These are phyloP conservation scores for Hibiscus syriacus DNA, from an alignment of 345 rosid genomes.

Conservation along the genomic window DNA sequence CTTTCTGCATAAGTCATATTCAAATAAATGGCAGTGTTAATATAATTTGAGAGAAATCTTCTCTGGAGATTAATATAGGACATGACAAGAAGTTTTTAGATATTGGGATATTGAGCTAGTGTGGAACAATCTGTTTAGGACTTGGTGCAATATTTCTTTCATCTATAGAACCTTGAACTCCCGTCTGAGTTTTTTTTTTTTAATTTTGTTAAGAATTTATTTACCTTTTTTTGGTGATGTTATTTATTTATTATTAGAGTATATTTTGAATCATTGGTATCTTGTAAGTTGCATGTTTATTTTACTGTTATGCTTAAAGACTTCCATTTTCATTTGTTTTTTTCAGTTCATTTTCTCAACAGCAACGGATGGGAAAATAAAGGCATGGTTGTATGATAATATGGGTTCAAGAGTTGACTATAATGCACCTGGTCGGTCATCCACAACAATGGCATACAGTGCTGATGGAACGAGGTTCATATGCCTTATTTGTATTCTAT, in stretches of 20 bases:
- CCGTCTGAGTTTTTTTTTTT: not conserved
- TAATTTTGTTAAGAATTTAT: not conserved
- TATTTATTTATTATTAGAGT: not conserved
- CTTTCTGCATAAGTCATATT: not conserved
- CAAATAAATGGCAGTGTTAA: not conserved
- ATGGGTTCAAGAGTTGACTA: conserved; percentile 73
- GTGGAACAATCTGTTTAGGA: not conserved
- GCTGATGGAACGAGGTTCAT: conserved; percentile 76
- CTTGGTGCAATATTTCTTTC: not conserved
- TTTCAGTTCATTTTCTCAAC: conserved; percentile 70
- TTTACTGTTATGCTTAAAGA: conserved; percentile 3
- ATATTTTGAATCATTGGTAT: conserved; percentile 1
- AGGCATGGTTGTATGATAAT: conserved; percentile 79
- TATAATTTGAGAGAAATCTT: not conserved
- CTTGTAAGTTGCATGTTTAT: not conserved
- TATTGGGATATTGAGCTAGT: conserved; percentile 3
- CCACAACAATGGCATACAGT: conserved; percentile 72
- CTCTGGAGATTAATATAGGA: not conserved
- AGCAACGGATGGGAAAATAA: conserved; percentile 73
- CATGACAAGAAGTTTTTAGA: not conserved
- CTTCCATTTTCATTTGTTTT: conserved; percentile 2
- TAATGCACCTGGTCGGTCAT: conserved; percentile 71
- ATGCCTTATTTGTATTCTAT: not conserved
- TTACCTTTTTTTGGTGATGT: not conserved
- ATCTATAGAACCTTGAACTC: not conserved